Evolutionary conservation across 148 eudicot genomes (phyloP), one percentile per base, ranked within the genome.

Genomic region (Camellia sinensis): DNA sequence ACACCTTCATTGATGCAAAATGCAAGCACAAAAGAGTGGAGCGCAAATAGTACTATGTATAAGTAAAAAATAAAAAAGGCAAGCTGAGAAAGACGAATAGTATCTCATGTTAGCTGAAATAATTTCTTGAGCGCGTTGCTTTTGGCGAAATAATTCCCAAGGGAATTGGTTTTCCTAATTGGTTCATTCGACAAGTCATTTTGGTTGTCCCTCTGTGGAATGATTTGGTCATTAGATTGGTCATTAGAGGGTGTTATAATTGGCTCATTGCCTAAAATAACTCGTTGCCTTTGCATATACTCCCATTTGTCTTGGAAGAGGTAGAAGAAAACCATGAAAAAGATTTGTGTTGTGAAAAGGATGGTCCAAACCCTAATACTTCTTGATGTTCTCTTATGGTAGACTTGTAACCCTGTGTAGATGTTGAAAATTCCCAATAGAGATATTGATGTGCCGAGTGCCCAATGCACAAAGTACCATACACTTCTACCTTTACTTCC

Each of bases 251-350:
- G 78, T 48, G 60, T 4, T 19, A 46, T 82, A 22, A 72, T 50
- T 57, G 80, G 67, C 40, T 84, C 89, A 59, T 71, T 62, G 17
- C 74, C 83, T n/a, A 76, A 60, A 9, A 52, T 63, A 7, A 85
- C 73, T 29, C 87, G 86, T 85, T 93, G 93, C 77, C 80, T 86
- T 54, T 83, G 69, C 17, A 95, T 79, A 64, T 93, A 90, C 9
- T 90, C 90, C 94, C 96, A 93, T 87, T 93, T 95, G 61, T 95
- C 98, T 89, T 93, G 98, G 0, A 95, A 83, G 67, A 93, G 93
- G 79, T 93, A 95, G 53, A 93, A 79, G 63, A 89, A 81, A 1
- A 88, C 87, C 89, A 93, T 81, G 61, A 86, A 52, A 69, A 78
- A 84, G 14, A 95, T 84, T 71, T 95, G 86, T 18, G 79, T 82